Percentiles rank a stretch among this genome's conserved stretches.
Conservation (phyloP, 75 land plant genomes). For the Sequoiadendron giganteum region DNA sequence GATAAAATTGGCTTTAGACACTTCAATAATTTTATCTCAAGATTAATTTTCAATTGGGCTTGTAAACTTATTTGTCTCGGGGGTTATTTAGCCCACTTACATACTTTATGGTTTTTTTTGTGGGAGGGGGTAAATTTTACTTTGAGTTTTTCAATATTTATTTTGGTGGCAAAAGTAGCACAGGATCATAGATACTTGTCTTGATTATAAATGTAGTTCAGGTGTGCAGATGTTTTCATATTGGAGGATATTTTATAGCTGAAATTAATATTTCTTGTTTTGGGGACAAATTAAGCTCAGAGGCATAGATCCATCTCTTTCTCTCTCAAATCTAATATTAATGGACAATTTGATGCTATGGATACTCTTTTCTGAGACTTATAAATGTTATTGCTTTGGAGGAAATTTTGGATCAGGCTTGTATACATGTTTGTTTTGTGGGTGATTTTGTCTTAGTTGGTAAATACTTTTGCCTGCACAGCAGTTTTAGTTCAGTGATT, state of each 20-base stretch:
- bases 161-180: background rate
- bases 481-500: no score
- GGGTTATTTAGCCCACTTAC: no score
- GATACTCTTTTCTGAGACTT: no score
- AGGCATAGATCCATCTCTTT: background rate
- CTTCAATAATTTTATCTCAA: no score
- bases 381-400: background rate
- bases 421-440: background rate
- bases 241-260: no score
- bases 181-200: background rate
- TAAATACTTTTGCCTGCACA: no score
- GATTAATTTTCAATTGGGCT: background rate
- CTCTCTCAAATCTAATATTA: no score
- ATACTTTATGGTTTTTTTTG: no score
- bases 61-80: background rate
- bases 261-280: no score
- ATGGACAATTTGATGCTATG: background rate
- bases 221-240: background rate
- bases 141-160: no score
- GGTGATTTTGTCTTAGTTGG: no score
- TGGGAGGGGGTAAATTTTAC: background rate
- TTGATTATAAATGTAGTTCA: background rate
- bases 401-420: background rate
- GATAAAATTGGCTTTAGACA: background rate
- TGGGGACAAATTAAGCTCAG: background rate